Evolutionary conservation across 768 basidiomycete genomes (phyloP).

Genomic region (Auricularia cornea): DNA sequence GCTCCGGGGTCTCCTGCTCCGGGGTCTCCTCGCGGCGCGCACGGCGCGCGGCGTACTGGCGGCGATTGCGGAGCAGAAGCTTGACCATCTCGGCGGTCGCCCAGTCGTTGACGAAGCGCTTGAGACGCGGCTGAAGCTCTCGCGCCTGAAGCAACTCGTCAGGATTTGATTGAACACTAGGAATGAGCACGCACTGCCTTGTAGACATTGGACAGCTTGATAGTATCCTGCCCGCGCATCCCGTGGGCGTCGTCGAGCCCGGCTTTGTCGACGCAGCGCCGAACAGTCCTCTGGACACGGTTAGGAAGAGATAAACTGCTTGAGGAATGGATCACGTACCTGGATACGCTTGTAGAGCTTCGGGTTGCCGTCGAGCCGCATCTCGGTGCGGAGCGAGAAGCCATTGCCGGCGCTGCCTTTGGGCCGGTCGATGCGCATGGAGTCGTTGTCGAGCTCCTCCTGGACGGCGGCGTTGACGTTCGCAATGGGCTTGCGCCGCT

Average conservation of each 20-base stretch:
- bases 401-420: background rate
- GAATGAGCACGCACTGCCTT: background rate
- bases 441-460: background rate
- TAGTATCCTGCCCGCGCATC: background rate
- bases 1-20: no score
- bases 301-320: background rate
- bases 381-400: background rate
- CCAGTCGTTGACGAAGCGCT: conserved; percentile 11
- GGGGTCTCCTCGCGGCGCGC: no score
- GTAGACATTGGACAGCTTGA: background rate
- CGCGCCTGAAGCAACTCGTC: conserved; percentile 1
- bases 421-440: background rate
- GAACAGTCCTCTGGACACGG: background rate
- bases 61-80: conserved; percentile 12
- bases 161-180: background rate
- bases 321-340: background rate
- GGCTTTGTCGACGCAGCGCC: background rate
- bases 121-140: conserved; percentile 7
- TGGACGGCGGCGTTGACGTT: background rate
- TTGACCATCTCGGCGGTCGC: conserved; percentile 12
- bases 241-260: background rate
- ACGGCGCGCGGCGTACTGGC: background rate
- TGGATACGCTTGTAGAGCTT: background rate
- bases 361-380: background rate
- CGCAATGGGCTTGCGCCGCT: background rate